Base-by-base conservation (phyloP, 495 filamentous ascomycete species). In the Glonium stellatum region DNA sequence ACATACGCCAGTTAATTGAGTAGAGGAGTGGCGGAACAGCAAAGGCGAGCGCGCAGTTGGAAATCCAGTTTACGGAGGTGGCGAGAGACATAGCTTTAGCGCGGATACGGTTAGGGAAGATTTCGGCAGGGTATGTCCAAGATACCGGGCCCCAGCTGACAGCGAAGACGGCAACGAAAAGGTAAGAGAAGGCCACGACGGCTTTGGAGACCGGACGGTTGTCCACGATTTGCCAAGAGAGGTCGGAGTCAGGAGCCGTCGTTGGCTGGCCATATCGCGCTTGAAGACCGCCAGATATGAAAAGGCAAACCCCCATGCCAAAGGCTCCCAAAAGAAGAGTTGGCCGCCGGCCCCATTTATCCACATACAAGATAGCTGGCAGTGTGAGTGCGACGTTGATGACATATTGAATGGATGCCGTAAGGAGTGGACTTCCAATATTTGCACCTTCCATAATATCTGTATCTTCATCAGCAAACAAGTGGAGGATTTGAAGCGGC, bases 351-450 rank as follows among this genome's bases (percentile, higher is more conserved):
- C 60, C 60, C 56, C 56, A 63, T 34, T 35, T 51, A 37, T 63
- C 60, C 18, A 63, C 18, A 13, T 34, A 59, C 12, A 84, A 59
- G 27, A 85, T 77, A 0, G 80, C 80, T 0, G 80, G 81, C 3
- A 84, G 56, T 6, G 84, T 87, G 59, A 88, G 67, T 19, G 75
- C 74, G 3, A 87, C 84, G 70, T 87, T 88, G 69, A 90, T 82
- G 48, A 89, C 80, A 67, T 89, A 90, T 62, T 89, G 86, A 49
- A 89, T 83, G 0, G 83, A 84, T 1, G 87, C 81, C 1, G 85
- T 83, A 19, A 86, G 74, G 5, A 89, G 78, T 1, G 84, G 81
- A 3, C 82, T 80, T 22, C 79, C 75, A 44, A 86, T 80, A 55
- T 81, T 79, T 10, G 83, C 81, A 36, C 76, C 65, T 69, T 82